Evolutionary conservation across 352 stramenopile genomes (phyloP), one percentile per base, ranked within the genome.

Genomic region (Pythium sp.): DNA sequence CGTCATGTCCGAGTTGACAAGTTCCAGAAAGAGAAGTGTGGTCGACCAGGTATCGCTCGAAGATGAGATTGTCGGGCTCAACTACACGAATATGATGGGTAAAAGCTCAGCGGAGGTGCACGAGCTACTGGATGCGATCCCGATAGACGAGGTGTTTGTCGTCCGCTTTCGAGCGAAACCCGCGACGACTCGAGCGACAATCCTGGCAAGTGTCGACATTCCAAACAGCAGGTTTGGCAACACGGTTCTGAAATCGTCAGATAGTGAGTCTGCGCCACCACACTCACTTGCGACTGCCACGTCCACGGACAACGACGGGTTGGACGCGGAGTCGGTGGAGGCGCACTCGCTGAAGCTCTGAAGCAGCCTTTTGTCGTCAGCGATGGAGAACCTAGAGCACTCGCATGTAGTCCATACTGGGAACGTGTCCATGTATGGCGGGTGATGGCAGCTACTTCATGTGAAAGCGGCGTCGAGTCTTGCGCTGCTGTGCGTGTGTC

Each of bases 351-450:
- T 59, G n/a, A 69, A 78, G n/a, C 64, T 89, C 46, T 63, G 65
- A 54, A 64, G 60, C 58, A 70, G 53, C 22, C 81, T 90, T 24
- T 54, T 84, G 36, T 71, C 72, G 15, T 68, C 72, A 14, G 81
- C 43, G 49, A 36, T 64, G 30, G 32, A 46, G 3, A 36, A 61
- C 59, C 28, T 80, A 47, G 73, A 64, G 15, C 72, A 81, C 46
- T 38, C 66, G 12, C 72, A 75, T 32, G 69, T 90, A n/a, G 75
- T 93, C 59, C 77, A 88, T 34, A 83, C 82, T 46, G 84, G 81
- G 0, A 79, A 79, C 1, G 81, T 95, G 11, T 89, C 80, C 24
- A 89, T 89, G 63, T 94, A 92, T 71, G 87, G 86, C 26, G 87
- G 84, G 0, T 95, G 87, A 85, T 75, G 65, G 18, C 74, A 82